Base-by-base conservation (phyloP, 805 yeast genomes). In the Saccharomycopsis oosterbeekiorum region DNA sequence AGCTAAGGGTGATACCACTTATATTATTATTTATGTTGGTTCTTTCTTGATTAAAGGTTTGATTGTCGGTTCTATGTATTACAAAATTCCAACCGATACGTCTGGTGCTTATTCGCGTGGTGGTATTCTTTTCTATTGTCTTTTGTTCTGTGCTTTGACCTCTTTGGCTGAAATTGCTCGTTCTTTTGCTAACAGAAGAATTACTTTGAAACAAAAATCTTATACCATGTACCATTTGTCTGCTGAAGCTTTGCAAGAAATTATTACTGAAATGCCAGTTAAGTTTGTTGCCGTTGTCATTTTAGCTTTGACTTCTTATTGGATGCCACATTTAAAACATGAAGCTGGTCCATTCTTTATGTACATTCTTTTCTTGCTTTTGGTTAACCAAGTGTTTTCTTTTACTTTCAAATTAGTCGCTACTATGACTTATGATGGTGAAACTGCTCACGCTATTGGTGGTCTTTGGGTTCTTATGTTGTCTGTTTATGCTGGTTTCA, bases 181-280 rank as follows among this genome's bases (percentile, higher is more conserved):
- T 10, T 73, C 84, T 60, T 85, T 82, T 67, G 81, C 81, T 62
- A 80, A 80, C 61, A 81, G 87, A 73, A 83, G 86, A 36, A 83
- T 84, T 66, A 76, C 84, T 61, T 83, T 81, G 66, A 85, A 84
- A 69, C 90, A 85, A 68, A 80, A 80, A 67, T 78, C 84, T 34
- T 84, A 82, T 66, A 81, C 85, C 15, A 74, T 85, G 73, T 84
- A 81, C 69, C 80, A 84, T 63, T 83, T 84, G 17, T 79, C 88
- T 24, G 86, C 87, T 29, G 88, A 84, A 70, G 80, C 85, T 10
- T 65, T 85, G 54, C 82, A 86, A 10, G 78, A 78, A 62, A 79
- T 81, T 65, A 68, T 84, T 41, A 78, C 84, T 54, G 84, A 82
- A 67, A 69, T 83, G 58, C 89, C 88, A 2, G 75, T 80, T 53